A percentile compares a stretch with the other conserved stretches of the same genome.
Conservation (phyloP, 83 land plant genomes). For the Isoetes engelmannii region DNA sequence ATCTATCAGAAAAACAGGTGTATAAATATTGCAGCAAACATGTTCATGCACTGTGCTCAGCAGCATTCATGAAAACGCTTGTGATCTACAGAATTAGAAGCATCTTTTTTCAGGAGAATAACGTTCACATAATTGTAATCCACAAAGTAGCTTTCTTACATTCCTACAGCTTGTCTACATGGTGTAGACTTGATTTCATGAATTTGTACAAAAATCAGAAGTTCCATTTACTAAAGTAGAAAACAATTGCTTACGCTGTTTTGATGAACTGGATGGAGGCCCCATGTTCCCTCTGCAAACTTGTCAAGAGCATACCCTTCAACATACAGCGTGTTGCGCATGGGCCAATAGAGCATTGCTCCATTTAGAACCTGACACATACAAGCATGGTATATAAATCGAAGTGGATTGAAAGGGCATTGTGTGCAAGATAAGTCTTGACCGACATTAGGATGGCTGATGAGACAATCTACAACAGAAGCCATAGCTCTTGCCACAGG, state of each 20-base stretch:
- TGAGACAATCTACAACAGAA: conserved; percentile 80
- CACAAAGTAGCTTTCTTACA: no score
- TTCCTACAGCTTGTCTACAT: no score
- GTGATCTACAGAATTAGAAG: no score
- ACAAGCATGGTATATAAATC: neutral
- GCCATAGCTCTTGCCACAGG: conserved; percentile 90
- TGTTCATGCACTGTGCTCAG: no score
- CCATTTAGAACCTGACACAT: conserved; percentile 77
- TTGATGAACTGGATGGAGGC: conserved; percentile 77
- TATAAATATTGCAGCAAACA: no score
- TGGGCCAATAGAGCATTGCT: conserved; percentile 98
- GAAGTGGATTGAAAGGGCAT: neutral
- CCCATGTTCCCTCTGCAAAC: conserved; percentile 89
- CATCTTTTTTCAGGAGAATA: no score
- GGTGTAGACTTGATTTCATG: no score
- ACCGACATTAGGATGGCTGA: conserved; percentile 83
- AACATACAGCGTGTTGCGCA: conserved; percentile 73
- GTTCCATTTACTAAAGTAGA: neutral
- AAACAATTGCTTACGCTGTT: conserved; percentile 44
- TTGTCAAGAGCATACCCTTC: conserved; percentile 90
- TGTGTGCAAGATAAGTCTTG: neutral
- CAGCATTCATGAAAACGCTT: no score
- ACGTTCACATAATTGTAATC: no score
- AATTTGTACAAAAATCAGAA: no score
- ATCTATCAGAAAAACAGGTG: no score